Conservation (phyloP, 805 yeast species). For the Lachancea fermentati region DNA sequence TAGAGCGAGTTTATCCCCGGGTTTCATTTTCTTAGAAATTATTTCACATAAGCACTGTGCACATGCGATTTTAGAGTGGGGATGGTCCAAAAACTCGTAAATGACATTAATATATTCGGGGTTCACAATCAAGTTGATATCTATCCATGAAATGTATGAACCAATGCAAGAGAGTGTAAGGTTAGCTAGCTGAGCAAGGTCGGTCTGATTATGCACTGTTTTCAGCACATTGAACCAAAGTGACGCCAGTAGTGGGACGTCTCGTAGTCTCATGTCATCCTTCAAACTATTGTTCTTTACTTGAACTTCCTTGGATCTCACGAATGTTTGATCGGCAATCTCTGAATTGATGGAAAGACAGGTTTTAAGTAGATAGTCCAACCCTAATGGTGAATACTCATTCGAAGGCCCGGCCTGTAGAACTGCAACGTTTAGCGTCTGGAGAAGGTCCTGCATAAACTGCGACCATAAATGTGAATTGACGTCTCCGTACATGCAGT, state of each 20-base stretch:
- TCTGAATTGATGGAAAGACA: slow-evolving; percentile 76
- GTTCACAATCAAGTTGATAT: slow-evolving; percentile 60
- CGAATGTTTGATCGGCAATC: slow-evolving; percentile 85
- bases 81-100: slow-evolving; percentile 49
- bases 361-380: slow-evolving; percentile 71
- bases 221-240: slow-evolving; percentile 54
- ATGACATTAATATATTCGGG: slow-evolving; percentile 49
- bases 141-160: slow-evolving; percentile 89
- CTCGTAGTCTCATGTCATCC: slow-evolving; percentile 74
- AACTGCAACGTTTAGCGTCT: slow-evolving; percentile 19
- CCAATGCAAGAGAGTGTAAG: slow-evolving; percentile 60
- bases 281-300: slow-evolving; percentile 69
- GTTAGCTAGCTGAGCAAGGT: slow-evolving; percentile 23
- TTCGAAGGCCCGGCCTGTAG: slow-evolving; percentile 9
- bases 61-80: slow-evolving; percentile 51
- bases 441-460: slow-evolving; percentile 29
- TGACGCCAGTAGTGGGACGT: slow-evolving; percentile 57
- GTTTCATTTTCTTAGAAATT: slow-evolving; percentile 72
- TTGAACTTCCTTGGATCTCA: slow-evolving; percentile 55
- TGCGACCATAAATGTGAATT: slow-evolving; percentile 29
- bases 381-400: slow-evolving; percentile 38
- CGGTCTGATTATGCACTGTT: slow-evolving; percentile 14
- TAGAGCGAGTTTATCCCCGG: slow-evolving; percentile 57
- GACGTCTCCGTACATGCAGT: slow-evolving; percentile 28
- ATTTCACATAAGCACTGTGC: slow-evolving; percentile 49